A percentile compares a stretch with the other conserved stretches of the same genome.
phyloP scores from a whole-genome alignment of 2,329 filamentous ascomycete species.

The Talaromyces albobiverticillius region DNA sequence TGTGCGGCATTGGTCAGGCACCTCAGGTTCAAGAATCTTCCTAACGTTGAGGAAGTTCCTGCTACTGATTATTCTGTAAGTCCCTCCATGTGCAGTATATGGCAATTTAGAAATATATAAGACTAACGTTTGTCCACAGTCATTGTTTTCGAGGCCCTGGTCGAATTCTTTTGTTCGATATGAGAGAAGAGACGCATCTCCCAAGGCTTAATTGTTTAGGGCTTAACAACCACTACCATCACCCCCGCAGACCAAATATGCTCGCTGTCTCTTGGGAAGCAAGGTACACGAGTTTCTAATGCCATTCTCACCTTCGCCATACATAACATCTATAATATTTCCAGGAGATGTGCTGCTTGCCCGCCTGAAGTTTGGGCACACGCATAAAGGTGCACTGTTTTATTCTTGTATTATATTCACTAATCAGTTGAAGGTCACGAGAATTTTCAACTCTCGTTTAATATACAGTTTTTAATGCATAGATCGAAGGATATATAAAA shows the following conservation, averaged over 20 bases:
- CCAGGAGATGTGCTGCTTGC: neutral
- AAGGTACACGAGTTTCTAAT: neutral
- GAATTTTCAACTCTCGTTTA: too few species aligned
- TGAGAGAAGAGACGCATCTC: constrained; percentile 50
- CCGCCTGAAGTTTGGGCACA: neutral
- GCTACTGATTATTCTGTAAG: constrained; percentile 63
- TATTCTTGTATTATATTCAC: constrained; percentile 12
- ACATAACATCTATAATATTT: constrained; percentile 3
- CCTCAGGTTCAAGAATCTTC: constrained; percentile 58
- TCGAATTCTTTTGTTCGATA: constrained; percentile 71
- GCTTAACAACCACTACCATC: too few species aligned
- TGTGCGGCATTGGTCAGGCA: constrained; percentile 60
- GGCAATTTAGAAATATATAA: neutral
- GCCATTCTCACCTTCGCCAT: neutral
- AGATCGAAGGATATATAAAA: neutral
- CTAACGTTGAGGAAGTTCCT: constrained; percentile 56
- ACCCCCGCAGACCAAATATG: neutral
- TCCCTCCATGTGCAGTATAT: neutral
- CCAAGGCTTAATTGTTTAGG: constrained; percentile 19
- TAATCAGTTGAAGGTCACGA: neutral
- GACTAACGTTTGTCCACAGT: constrained; percentile 27
- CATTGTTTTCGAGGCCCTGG: constrained; percentile 69
- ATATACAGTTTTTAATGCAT: neutral
- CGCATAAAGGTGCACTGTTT: neutral
- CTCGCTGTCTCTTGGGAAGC: neutral